These are phyloP conservation scores for Lotus japonicus DNA, from an alignment of 306 rosid genomes.

Conservation along the genomic window DNA sequence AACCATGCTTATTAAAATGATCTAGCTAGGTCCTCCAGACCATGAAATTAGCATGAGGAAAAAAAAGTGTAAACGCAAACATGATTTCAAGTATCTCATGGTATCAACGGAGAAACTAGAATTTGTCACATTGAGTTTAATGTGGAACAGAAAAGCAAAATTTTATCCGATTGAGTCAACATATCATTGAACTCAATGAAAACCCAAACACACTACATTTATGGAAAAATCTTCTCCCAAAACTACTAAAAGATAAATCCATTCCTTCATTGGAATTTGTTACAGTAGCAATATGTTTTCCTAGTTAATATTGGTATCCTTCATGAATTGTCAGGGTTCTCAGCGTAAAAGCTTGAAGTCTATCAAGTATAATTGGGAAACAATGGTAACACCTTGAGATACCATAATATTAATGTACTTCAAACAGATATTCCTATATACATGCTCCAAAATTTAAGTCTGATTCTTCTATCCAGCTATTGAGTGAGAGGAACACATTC, in stretches of 20 bases:
- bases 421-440: not conserved
- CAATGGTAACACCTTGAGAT: not conserved
- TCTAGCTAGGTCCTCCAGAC: no score
- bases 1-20: not conserved
- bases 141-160: no score
- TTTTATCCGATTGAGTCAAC: no score
- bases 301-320: not conserved
- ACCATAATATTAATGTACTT: not conserved
- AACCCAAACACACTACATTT: no score
- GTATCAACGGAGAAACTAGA: no score
- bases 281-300: not conserved
- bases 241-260: not conserved
- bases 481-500: conserved; percentile 94
- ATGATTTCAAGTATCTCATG: no score
- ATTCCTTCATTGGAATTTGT: not conserved
- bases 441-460: conserved; percentile 1
- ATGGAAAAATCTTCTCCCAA: not conserved
- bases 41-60: not conserved
- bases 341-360: not conserved
- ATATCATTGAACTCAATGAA: no score
- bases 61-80: not conserved
- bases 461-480: conserved; percentile 17
- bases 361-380: not conserved
- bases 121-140: no score
- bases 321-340: not conserved